These are phyloP conservation scores for Termitomyces bulborhizus DNA, from an alignment of 768 basidiomycete genomes.

Conservation along the genomic window DNA sequence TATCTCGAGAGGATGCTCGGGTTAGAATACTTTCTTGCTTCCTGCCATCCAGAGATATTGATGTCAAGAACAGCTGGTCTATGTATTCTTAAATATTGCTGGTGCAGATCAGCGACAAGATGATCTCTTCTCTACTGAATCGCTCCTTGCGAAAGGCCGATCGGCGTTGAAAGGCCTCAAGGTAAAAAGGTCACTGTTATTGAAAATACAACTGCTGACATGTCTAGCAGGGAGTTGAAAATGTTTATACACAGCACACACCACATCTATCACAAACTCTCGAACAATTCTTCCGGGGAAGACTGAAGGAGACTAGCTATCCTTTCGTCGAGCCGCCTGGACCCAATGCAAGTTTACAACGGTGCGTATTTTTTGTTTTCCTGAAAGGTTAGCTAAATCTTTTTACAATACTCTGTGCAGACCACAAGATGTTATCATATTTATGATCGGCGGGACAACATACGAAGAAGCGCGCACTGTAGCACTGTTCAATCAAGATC, in stretches of 20 bases:
- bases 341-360: constrained; percentile 62
- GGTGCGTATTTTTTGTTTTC: constrained; percentile 31
- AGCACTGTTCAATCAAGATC: constrained; percentile 82
- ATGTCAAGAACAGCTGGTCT: constrained; percentile 63
- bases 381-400: background rate
- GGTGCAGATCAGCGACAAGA: constrained; percentile 97
- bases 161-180: constrained; percentile 95
- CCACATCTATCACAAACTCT: constrained; percentile 92
- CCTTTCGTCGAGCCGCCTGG: constrained; percentile 75
- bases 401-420: constrained; percentile 30
- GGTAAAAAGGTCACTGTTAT: constrained; percentile 30
- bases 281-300: constrained; percentile 82
- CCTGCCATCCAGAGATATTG: background rate
- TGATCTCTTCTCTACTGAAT: constrained; percentile 94
- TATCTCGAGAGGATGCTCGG: constrained; percentile 69
- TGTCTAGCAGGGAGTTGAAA: constrained; percentile 83
- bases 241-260: constrained; percentile 96
- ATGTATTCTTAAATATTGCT: constrained; percentile 86
- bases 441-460: constrained; percentile 94
- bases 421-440: constrained; percentile 93
- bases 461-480: constrained; percentile 92
- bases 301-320: constrained; percentile 82
- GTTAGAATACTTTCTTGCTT: constrained; percentile 30
- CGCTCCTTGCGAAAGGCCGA: constrained; percentile 87
- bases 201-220: background rate